These are phyloP conservation scores for Spathaspora jeffriesii DNA, from an alignment of 1,139 yeast species.

Conservation along the genomic window DNA sequence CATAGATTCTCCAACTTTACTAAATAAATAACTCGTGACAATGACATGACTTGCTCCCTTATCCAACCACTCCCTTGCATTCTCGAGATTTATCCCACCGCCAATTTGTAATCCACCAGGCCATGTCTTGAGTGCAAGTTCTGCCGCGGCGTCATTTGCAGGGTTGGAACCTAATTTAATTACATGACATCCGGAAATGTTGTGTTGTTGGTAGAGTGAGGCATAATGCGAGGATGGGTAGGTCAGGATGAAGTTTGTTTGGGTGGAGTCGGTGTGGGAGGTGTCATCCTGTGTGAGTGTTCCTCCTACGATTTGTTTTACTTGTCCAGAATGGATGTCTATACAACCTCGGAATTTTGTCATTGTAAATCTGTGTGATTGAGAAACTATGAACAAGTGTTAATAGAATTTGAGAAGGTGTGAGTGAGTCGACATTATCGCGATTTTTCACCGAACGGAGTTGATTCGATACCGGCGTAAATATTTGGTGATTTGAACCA, in stretches of 20 bases:
- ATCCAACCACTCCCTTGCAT: constrained; percentile 74
- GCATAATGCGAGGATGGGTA: constrained; percentile 81
- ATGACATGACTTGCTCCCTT: constrained; percentile 79
- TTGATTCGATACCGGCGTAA: not conserved
- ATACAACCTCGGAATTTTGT: constrained; percentile 93
- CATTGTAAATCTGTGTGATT: constrained; percentile 51
- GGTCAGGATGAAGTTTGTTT: constrained; percentile 80
- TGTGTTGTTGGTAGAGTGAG: constrained; percentile 57
- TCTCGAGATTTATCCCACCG: constrained; percentile 80
- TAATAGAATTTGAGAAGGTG: too few relatives aligned
- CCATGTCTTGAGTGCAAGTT: constrained; percentile 73
- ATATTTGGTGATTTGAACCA: too few relatives aligned
- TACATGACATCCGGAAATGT: constrained; percentile 82
- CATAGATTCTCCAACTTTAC: constrained; percentile 38
- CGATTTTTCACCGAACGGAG: not conserved
- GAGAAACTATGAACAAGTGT: too few relatives aligned
- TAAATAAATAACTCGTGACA: constrained; percentile 90
- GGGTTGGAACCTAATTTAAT: constrained; percentile 80
- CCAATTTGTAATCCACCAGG: constrained; percentile 81
- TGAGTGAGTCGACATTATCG: not conserved
- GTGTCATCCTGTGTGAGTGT: constrained; percentile 63
- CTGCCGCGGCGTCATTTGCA: constrained; percentile 83
- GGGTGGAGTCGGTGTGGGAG: constrained; percentile 29
- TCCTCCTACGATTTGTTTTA: constrained; percentile 96
- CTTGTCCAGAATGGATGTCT: constrained; percentile 92